A percentile compares a stretch with the other conserved stretches of the same genome.
These are phyloP conservation scores for Rubus parviflorus DNA, from an alignment of 306 rosid species.

Conservation along the genomic window DNA sequence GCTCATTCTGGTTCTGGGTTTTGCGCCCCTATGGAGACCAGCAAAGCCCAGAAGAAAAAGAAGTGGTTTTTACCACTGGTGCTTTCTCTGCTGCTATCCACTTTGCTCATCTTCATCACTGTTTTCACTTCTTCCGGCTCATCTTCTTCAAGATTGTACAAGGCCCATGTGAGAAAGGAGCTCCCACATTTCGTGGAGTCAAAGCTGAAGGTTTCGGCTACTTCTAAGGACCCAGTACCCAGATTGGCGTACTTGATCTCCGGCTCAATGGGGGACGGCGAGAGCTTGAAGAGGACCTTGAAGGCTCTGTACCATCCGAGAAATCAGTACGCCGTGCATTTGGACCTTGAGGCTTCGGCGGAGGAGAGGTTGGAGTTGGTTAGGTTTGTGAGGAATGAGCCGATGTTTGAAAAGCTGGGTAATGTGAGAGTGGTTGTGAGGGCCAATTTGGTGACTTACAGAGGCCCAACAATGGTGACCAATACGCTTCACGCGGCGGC, in stretches of 20 bases:
- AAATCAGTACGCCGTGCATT: constrained; percentile 64
- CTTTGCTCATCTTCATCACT: constrained; percentile 36
- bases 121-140: constrained; percentile 33
- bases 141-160: constrained; percentile 25
- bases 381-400: constrained; percentile 47
- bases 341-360: constrained; percentile 66
- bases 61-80: constrained; percentile 50
- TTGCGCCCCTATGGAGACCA: constrained; percentile 39
- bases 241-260: constrained; percentile 74
- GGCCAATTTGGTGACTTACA: constrained; percentile 73
- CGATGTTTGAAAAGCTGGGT: constrained; percentile 46
- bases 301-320: constrained; percentile 72
- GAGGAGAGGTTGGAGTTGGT: constrained; percentile 60
- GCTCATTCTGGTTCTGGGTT: constrained; percentile 1
- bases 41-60: constrained; percentile 45
- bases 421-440: constrained; percentile 56
- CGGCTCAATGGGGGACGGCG: constrained; percentile 69
- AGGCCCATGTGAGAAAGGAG: constrained; percentile 21
- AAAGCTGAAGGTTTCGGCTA: constrained; percentile 35
- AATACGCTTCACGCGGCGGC: constrained; percentile 82
- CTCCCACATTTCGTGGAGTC: constrained; percentile 57
- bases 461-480: constrained; percentile 74
- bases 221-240: constrained; percentile 43
- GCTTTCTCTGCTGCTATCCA: constrained; percentile 36
- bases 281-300: constrained; percentile 64